phyloP scores from a whole-genome alignment of 805 yeast genomes.

The Candida pseudoglaebosa region DNA sequence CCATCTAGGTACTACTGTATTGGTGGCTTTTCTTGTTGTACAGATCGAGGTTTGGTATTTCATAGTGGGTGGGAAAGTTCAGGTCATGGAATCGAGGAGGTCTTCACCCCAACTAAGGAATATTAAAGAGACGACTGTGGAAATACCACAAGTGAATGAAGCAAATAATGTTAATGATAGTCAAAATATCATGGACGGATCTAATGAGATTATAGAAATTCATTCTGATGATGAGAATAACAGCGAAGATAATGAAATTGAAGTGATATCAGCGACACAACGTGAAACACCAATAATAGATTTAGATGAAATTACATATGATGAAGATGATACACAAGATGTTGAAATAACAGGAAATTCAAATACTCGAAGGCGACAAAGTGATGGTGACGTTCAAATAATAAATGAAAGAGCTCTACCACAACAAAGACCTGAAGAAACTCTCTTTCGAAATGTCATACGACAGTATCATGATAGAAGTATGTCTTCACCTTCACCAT shows the following conservation, averaged over 20 bases:
- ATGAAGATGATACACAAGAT: not conserved
- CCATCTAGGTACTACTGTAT: not conserved
- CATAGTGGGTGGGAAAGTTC: not conserved
- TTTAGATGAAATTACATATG: not conserved
- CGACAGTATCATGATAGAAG: not conserved
- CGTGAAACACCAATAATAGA: constrained; percentile 3
- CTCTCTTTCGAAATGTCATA: not conserved
- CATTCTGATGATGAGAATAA: constrained; percentile 9
- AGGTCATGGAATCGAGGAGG: not conserved
- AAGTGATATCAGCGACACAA: constrained; percentile 1
- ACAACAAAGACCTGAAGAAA: not conserved
- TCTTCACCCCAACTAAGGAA: not conserved
- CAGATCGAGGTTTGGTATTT: not conserved
- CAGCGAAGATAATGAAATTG: constrained; percentile 7
- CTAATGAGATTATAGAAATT: constrained; percentile 5
- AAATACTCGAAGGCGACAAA: not conserved
- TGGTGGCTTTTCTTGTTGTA: not conserved
- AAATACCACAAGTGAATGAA: not conserved
- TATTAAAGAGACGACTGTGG: not conserved
- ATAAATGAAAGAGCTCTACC: constrained; percentile 3
- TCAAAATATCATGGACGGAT: not conserved
- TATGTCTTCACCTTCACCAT: constrained; percentile 2
- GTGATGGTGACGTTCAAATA: constrained; percentile 6
- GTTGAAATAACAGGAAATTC: constrained; percentile 1
- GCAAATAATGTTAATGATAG: not conserved